Percentiles rank a stretch among this genome's conserved stretches.
phyloP scores from a whole-genome alignment of 2,329 filamentous ascomycete species.

The Pseudogymnoascus sp. region DNA sequence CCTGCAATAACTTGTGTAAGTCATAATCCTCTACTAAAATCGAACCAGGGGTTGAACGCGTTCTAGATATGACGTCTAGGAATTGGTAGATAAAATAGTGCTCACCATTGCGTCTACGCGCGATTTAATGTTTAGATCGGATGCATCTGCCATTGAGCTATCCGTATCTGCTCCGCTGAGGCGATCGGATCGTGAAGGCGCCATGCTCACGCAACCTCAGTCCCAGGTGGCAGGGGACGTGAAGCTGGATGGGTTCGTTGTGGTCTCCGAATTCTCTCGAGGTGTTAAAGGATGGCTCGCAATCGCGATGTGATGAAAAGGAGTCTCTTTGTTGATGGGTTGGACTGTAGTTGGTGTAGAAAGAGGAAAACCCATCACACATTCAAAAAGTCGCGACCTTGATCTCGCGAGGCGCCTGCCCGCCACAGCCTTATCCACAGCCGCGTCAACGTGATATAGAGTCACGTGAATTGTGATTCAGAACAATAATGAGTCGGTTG shows the following conservation, averaged over 20 bases:
- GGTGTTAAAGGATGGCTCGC: background rate
- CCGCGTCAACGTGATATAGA: background rate
- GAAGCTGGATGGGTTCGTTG: constrained; percentile 14
- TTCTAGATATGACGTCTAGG: background rate
- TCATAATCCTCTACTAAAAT: background rate
- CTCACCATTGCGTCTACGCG: constrained; percentile 29
- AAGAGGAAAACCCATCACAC: background rate
- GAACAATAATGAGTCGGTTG: background rate
- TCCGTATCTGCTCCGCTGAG: constrained; percentile 41
- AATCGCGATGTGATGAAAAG: constrained; percentile 11
- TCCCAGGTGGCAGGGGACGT: background rate
- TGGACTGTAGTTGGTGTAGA: constrained; percentile 8
- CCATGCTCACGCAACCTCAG: constrained; percentile 39
- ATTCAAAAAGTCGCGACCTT: constrained; percentile 5
- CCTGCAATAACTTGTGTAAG: constrained; percentile 31
- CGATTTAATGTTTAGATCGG: constrained; percentile 29
- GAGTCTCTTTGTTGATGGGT: constrained; percentile 11
- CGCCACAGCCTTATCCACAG: constrained; percentile 1
- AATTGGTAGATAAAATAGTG: background rate
- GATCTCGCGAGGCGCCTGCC: constrained; percentile 2
- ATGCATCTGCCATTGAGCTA: constrained; percentile 55
- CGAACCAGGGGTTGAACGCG: background rate
- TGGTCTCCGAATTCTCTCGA: constrained; percentile 3
- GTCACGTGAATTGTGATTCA: background rate
- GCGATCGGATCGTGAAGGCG: constrained; percentile 44